Percentiles rank a stretch among this genome's conserved stretches.
Evolutionary conservation across 2,329 filamentous ascomycete species (phyloP).

Genomic region (Botryosphaeria dothidea): DNA sequence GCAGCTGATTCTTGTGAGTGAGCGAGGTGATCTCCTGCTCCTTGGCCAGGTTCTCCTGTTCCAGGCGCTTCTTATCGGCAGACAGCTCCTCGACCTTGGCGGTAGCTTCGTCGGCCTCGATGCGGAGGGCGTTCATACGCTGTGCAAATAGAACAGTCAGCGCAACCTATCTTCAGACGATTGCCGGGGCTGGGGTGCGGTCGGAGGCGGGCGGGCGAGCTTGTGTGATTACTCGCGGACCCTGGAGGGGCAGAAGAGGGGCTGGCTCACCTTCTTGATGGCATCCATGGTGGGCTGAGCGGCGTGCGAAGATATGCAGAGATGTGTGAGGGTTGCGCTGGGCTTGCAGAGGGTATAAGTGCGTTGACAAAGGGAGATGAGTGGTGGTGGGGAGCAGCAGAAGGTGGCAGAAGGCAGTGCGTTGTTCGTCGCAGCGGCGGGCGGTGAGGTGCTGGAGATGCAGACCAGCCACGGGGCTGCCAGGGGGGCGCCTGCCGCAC

Average conservation of each 20-base stretch:
- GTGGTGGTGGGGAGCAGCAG: conserved; percentile 2
- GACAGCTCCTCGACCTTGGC: conserved; percentile 85
- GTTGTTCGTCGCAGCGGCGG: conserved; percentile 14
- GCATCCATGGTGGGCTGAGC: conserved; percentile 38
- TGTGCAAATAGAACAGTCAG: conserved; percentile 40
- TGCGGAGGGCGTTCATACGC: conserved; percentile 94
- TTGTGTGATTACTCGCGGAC: conserved; percentile 13
- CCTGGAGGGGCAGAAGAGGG: conserved; percentile 26
- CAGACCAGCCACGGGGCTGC: neutral
- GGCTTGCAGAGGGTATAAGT: neutral
- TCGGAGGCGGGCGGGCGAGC: neutral
- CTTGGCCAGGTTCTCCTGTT: conserved; percentile 94
- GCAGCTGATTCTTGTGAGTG: conserved; percentile 89
- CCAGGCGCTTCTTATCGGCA: conserved; percentile 80
- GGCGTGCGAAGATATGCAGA: neutral
- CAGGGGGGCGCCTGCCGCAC: conserved; percentile 4
- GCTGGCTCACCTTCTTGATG: conserved; percentile 43
- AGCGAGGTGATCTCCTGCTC: conserved; percentile 98
- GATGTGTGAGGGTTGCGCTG: neutral
- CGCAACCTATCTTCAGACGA: conserved; percentile 26
- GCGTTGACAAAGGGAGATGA: conserved; percentile 3
- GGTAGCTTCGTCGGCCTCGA: conserved; percentile 85
- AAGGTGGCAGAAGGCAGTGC: conserved; percentile 18
- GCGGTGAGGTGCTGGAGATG: conserved; percentile 9
- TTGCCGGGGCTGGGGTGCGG: conserved; percentile 12